phyloP scores from a whole-genome alignment of 2,329 filamentous ascomycete genomes.

The Fusarium falciforme region DNA sequence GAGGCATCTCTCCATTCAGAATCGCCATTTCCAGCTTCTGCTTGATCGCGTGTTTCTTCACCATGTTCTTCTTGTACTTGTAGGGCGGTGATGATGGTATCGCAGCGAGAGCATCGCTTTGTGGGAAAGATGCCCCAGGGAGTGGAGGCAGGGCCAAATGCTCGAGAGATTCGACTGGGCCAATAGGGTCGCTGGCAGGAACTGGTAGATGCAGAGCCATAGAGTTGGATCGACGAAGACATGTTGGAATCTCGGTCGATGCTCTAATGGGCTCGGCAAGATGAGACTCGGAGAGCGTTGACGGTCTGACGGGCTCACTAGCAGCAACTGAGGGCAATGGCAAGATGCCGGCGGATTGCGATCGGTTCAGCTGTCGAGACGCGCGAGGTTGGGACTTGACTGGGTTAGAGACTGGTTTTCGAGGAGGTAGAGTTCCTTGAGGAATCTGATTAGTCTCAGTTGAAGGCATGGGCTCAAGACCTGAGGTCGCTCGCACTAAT shows the following conservation, averaged over 20 bases:
- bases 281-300: slow-evolving; percentile 50
- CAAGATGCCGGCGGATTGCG: slow-evolving; percentile 53
- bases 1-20: slow-evolving; percentile 83
- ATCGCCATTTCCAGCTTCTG: slow-evolving; percentile 73
- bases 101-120: slow-evolving; percentile 55
- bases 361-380: slow-evolving; percentile 47
- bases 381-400: slow-evolving; percentile 28
- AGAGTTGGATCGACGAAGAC: slow-evolving; percentile 53
- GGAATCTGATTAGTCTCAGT: slow-evolving; percentile 30
- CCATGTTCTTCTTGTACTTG: slow-evolving; percentile 71
- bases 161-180: slow-evolving; percentile 40
- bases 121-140: slow-evolving; percentile 55
- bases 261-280: slow-evolving; percentile 30
- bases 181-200: slow-evolving; percentile 61
- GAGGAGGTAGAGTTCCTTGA: slow-evolving; percentile 27
- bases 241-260: slow-evolving; percentile 49
- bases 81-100: slow-evolving; percentile 56
- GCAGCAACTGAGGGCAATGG: slow-evolving; percentile 53
- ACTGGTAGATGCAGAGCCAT: slow-evolving; percentile 50
- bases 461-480: slow-evolving; percentile 32
- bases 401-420: slow-evolving; percentile 17
- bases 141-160: slow-evolving; percentile 32
- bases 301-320: slow-evolving; percentile 63
- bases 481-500: slow-evolving; percentile 35
- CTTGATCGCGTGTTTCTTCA: slow-evolving; percentile 71